A percentile compares a stretch with the other conserved stretches of the same genome.
Conservation (phyloP, 371 early-diverging fungal genomes). For the Circinella minor region DNA sequence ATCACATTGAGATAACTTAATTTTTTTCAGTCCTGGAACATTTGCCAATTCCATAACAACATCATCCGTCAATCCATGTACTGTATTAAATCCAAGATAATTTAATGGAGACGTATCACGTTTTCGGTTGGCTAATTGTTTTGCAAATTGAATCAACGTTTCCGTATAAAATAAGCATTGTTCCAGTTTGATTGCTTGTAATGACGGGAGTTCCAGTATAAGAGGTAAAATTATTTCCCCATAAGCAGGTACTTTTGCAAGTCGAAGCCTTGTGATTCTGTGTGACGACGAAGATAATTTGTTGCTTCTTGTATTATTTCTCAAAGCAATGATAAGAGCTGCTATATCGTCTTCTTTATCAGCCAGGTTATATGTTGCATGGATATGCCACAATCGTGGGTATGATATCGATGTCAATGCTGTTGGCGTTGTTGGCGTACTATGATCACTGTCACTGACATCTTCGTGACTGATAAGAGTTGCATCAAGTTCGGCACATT, state of each 20-base stretch:
- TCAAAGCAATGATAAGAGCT: neutral
- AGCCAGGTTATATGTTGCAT: neutral
- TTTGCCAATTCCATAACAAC: neutral
- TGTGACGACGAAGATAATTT: neutral
- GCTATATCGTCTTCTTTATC: neutral
- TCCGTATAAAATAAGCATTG: neutral
- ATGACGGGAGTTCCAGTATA: neutral
- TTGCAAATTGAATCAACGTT: neutral
- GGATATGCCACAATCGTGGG: slow-evolving; percentile 1
- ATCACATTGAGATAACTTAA: slow-evolving; percentile 2
- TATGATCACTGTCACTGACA: neutral
- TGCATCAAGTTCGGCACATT: neutral
- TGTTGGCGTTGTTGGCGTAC: neutral
- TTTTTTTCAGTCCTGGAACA: neutral
- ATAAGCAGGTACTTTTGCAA: neutral
- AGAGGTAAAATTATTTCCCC: slow-evolving; percentile 3
- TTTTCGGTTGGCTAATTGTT: neutral
- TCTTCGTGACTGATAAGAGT: neutral
- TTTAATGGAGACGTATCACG: neutral
- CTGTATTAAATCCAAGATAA: neutral
- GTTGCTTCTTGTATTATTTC: neutral
- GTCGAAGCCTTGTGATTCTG: slow-evolving; percentile 1
- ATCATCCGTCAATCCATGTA: neutral
- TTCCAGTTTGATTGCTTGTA: neutral
- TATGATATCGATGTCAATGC: neutral